A percentile compares a stretch with the other conserved stretches of the same genome.
Evolutionary conservation across 202 grass and related monocot species (phyloP).

Genomic region (Setaria italica): DNA sequence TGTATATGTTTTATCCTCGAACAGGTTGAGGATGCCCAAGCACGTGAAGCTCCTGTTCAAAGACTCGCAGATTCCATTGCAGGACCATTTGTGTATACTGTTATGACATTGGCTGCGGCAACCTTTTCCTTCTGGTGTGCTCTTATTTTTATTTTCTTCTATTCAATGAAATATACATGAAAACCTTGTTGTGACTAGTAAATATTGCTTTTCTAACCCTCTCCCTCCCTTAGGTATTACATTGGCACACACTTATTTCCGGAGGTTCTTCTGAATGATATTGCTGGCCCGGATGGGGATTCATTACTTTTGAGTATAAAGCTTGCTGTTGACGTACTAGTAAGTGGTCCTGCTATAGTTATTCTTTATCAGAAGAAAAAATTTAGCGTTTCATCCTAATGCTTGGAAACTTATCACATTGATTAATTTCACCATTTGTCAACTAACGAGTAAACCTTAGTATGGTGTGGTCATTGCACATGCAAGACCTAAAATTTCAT

Average conservation of each 20-base stretch:
- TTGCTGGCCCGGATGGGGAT: constrained; percentile 84
- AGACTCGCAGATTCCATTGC: constrained; percentile 96
- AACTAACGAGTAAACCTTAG: constrained; percentile 5
- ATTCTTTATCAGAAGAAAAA: neutral
- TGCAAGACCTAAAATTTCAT: constrained; percentile 30
- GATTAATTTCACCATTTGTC: neutral
- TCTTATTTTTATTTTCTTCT: constrained; percentile 32
- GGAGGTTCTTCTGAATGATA: constrained; percentile 94
- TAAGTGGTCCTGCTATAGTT: constrained; percentile 56
- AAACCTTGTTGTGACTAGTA: constrained; percentile 17
- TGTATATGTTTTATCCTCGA: constrained; percentile 28
- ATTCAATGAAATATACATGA: constrained; percentile 17
- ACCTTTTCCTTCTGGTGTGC: constrained; percentile 91
- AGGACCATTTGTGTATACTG: constrained; percentile 95
- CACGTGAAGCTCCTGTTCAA: constrained; percentile 91
- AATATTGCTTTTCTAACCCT: constrained; percentile 22
- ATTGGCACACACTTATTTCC: constrained; percentile 87
- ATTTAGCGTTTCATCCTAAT: constrained; percentile 12
- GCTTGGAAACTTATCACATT: neutral
- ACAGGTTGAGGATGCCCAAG: constrained; percentile 98
- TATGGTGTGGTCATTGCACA: neutral
- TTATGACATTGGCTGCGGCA: constrained; percentile 81
- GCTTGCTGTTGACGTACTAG: constrained; percentile 89
- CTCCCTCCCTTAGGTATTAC: constrained; percentile 68
- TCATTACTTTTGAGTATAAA: constrained; percentile 94